Evolutionary conservation across 129 eudicot species (phyloP).

Genomic region (Glebionis coronaria): DNA sequence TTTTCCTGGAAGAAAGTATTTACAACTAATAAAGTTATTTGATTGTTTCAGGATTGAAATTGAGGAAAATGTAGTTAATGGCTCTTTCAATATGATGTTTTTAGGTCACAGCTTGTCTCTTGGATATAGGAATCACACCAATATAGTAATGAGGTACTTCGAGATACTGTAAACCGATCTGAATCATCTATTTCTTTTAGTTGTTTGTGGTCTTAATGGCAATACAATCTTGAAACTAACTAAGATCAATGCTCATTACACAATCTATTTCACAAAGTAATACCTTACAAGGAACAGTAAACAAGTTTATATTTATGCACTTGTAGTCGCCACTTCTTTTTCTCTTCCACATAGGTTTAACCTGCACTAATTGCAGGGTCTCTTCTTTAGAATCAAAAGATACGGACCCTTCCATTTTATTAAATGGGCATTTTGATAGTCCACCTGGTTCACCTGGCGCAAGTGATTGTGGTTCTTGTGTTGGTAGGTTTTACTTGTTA

Average conservation of each 20-base stretch:
- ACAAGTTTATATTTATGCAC: not conserved
- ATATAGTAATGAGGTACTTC: slow-evolving; percentile 80
- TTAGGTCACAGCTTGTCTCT: slow-evolving; percentile 88
- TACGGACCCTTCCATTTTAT: slow-evolving; percentile 73
- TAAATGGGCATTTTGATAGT: slow-evolving; percentile 93
- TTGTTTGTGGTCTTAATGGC: not conserved
- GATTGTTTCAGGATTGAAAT: slow-evolving; percentile 78
- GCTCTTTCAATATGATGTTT: slow-evolving; percentile 95
- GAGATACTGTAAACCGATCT: not conserved
- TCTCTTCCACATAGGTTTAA: slow-evolving; percentile 7
- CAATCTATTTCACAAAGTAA: not conserved
- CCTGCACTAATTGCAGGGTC: slow-evolving; percentile 54
- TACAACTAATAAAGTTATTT: slow-evolving; percentile 8
- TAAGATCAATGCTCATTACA: not conserved
- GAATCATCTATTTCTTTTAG: not conserved
- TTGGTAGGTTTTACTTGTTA: slow-evolving; percentile 54
- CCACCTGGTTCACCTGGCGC: slow-evolving; percentile 98
- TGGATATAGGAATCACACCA: slow-evolving; percentile 85
- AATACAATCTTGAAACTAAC: not conserved
- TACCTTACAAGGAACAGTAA: not conserved
- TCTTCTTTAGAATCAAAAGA: slow-evolving; percentile 74
- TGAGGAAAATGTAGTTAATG: slow-evolving; percentile 76
- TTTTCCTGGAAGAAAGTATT: slow-evolving; percentile 3
- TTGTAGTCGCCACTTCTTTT: not conserved
- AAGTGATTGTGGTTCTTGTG: slow-evolving; percentile 97